Conservation (phyloP, 1,139 yeast genomes). For the Hansenula lynferdii region DNA sequence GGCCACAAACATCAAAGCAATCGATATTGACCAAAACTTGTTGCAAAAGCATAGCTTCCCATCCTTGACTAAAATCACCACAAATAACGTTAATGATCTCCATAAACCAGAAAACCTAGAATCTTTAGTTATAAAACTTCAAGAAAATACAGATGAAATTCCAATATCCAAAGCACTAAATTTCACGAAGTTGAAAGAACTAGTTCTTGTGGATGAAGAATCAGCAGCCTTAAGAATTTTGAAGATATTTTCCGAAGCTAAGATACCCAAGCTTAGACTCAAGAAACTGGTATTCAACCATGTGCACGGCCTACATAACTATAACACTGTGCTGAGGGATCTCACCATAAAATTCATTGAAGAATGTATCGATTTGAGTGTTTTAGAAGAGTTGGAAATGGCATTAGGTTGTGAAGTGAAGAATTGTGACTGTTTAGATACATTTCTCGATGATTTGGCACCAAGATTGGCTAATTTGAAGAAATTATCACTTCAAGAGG, state of each 20-base stretch:
- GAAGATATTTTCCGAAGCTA: conserved; percentile 22
- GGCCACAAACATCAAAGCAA: conserved; percentile 11
- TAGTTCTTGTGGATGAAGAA: conserved; percentile 28
- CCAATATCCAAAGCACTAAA: conserved; percentile 8
- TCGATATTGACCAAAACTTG: conserved; percentile 17
- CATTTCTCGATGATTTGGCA: conserved; percentile 30
- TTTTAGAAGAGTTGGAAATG: conserved; percentile 33
- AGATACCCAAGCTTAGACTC: conserved; percentile 18
- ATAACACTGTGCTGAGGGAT: conserved; percentile 27
- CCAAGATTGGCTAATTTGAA: conserved; percentile 26
- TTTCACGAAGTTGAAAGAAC: conserved; percentile 9
- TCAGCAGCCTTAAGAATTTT: conserved; percentile 31
- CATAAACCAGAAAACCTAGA: background rate
- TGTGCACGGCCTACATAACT: conserved; percentile 36
- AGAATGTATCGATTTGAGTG: conserved; percentile 25
- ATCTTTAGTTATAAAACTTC: background rate
- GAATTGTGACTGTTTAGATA: conserved; percentile 41
- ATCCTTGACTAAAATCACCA: conserved; percentile 10
- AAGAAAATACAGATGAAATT: conserved; percentile 2
- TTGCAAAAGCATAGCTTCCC: conserved; percentile 8
- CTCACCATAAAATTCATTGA: conserved; percentile 24
- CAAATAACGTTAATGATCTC: conserved; percentile 2
- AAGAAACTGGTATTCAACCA: conserved; percentile 32
- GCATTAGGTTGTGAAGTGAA: conserved; percentile 40
- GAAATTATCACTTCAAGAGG: conserved; percentile 44